Evolutionary conservation across 345 rosid genomes (phyloP), one percentile per base, ranked within the genome.

Genomic region (Carallia pectinifolia): DNA sequence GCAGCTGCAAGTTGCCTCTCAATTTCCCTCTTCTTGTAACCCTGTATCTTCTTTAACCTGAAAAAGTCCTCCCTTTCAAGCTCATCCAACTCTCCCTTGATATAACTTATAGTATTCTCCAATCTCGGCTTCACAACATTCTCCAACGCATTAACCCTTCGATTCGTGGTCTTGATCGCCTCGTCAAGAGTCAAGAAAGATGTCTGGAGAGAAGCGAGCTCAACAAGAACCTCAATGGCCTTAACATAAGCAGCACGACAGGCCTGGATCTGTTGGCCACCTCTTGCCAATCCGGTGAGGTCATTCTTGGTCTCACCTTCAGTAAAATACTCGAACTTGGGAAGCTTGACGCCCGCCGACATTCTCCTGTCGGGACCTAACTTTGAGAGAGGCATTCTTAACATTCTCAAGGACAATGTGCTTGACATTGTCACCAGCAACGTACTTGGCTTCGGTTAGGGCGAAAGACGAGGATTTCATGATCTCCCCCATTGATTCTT

Each of bases 131-230:
- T 89, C 80, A 90, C 97, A 37, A 93, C 98, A 82, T 87, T 93
- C 84, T 93, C 98, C 62, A 93, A 60, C 47, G 97, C 96, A 54
- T 93, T 93, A 37, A 93, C 98, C 85, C 96, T 86, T 30, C 96
- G 93, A 37, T 93, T 93, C 8, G 97, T 93, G 18, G 98, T 93
- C 88, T 93, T 93, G 77, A 93, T 93, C 1, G 98, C 97, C 84
- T 85, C 96, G 66, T 90, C 95, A n/a, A 93, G 93, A 0, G 97
- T 93, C 73, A 93, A 81, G 76, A 93, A 93, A 1, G 98, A 93
- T 53, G 97, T 90, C 79, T 91, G 98, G 55, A 91, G 97, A 2
- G 94, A 93, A 67, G 98, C 98, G 74, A 93, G 98, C 86, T 93
- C 91, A 29, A 93, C 90, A 0, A 93, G 88, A 78, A 93, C 90